Percentiles rank a stretch among this genome's conserved stretches.
Conservation (phyloP, 768 basidiomycete genomes). For the Termitomyces heimii region DNA sequence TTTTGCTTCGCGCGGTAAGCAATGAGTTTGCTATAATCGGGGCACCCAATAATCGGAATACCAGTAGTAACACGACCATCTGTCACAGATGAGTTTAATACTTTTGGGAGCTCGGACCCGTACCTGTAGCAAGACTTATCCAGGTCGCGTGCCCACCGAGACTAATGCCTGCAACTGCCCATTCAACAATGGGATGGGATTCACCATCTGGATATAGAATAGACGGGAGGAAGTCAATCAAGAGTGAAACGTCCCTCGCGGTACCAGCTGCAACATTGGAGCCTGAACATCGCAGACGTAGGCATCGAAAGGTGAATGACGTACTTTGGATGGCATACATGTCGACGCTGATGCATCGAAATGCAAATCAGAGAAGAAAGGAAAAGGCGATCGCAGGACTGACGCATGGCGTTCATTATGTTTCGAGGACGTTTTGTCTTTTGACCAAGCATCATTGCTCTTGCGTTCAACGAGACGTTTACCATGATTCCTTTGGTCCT, state of each 20-base stretch:
- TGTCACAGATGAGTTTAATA: constrained; percentile 9
- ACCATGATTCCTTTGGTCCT: constrained; percentile 48
- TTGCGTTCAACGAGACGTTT: constrained; percentile 24
- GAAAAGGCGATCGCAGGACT: constrained; percentile 15
- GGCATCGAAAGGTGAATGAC: not conserved
- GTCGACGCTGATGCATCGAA: constrained; percentile 26
- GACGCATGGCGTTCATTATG: constrained; percentile 37
- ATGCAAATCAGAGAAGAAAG: not conserved
- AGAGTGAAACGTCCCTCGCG: constrained; percentile 67
- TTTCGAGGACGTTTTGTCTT: constrained; percentile 12
- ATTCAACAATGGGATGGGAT: constrained; percentile 47
- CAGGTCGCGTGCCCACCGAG: constrained; percentile 85
- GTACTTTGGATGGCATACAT: constrained; percentile 41
- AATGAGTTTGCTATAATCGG: constrained; percentile 58
- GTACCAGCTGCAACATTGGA: constrained; percentile 45
- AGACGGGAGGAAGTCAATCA: constrained; percentile 74
- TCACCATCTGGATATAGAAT: constrained; percentile 70
- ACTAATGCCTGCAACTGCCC: constrained; percentile 71
- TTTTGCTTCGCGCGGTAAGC: constrained; percentile 42
- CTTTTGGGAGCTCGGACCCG: not conserved
- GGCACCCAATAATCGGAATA: constrained; percentile 63
- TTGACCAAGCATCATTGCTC: constrained; percentile 31
- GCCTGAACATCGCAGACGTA: not conserved
- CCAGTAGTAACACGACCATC: constrained; percentile 41
- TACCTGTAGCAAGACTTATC: constrained; percentile 53